Evolutionary conservation across 768 basidiomycete genomes (phyloP).

Genomic region (Trichaptum fuscoviolaceum): DNA sequence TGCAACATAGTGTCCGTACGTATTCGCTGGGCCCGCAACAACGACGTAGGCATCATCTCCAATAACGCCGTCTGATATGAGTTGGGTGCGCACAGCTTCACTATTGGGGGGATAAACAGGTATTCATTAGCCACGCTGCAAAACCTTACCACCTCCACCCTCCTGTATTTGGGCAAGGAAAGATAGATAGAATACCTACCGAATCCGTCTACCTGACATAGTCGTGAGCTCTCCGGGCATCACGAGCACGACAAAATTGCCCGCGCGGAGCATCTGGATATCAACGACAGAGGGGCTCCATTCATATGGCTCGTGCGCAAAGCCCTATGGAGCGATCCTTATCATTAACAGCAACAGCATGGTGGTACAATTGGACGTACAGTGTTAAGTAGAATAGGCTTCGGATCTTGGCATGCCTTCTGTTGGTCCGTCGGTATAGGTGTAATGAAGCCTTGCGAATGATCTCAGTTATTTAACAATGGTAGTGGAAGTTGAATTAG

Average conservation of each 20-base stretch:
- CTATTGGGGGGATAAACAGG: constrained; percentile 28
- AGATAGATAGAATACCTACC: constrained; percentile 35
- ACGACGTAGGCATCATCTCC: constrained; percentile 70
- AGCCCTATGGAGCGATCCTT: constrained; percentile 39
- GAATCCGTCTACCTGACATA: constrained; percentile 72
- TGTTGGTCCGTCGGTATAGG: constrained; percentile 59
- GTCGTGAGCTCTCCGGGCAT: constrained; percentile 79
- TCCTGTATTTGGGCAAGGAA: not conserved
- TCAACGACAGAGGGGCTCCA: constrained; percentile 74
- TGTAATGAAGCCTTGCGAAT: constrained; percentile 48
- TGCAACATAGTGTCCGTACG: constrained; percentile 70
- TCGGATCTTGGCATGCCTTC: constrained; percentile 66
- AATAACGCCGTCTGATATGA: constrained; percentile 60
- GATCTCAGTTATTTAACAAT: constrained; percentile 6
- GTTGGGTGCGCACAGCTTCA: constrained; percentile 57
- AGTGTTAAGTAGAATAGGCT: constrained; percentile 74
- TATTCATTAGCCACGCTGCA: not conserved
- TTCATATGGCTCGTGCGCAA: constrained; percentile 59
- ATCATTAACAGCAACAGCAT: constrained; percentile 10
- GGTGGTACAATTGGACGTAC: constrained; percentile 29
- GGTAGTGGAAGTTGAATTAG: constrained; percentile 2
- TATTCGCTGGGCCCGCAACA: constrained; percentile 76
- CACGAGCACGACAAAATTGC: constrained; percentile 70
- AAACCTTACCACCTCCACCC: no score
- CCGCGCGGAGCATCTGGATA: constrained; percentile 72